Evolutionary conservation across 2,329 filamentous ascomycete genomes (phyloP).

Genomic region (Penicillium sp.): DNA sequence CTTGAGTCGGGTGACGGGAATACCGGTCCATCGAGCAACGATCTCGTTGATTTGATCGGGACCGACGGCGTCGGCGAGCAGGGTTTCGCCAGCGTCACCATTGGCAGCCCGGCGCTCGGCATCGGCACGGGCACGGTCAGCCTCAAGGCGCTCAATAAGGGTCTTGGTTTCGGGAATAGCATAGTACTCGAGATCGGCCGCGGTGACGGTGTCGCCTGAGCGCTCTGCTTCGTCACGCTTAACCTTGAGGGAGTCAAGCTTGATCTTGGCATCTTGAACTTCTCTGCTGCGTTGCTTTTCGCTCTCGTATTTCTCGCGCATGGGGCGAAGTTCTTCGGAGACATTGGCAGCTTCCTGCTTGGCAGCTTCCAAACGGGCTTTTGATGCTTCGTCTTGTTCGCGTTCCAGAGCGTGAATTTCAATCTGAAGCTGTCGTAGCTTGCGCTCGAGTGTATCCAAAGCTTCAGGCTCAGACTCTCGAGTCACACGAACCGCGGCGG

Average conservation of each 20-base stretch:
- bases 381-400: constrained; percentile 92
- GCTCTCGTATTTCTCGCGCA: constrained; percentile 92
- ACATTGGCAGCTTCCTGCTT: constrained; percentile 92
- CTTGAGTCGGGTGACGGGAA: constrained; percentile 89
- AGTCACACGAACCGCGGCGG: constrained; percentile 91
- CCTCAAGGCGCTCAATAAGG: constrained; percentile 78
- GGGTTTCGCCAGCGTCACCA: constrained; percentile 65
- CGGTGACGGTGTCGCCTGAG: constrained; percentile 77
- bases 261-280: constrained; percentile 92
- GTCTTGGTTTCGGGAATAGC: constrained; percentile 89
- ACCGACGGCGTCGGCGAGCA: constrained; percentile 90
- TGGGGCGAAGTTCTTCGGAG: constrained; percentile 84
- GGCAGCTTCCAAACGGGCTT: constrained; percentile 76
- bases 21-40: constrained; percentile 95
- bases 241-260: constrained; percentile 86
- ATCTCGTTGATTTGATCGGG: constrained; percentile 99
- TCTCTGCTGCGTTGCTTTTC: constrained; percentile 89
- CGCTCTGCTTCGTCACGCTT: constrained; percentile 94
- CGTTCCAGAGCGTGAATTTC: constrained; percentile 94
- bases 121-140: constrained; percentile 76
- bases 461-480: constrained; percentile 95
- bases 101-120: constrained; percentile 58
- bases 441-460: constrained; percentile 90
- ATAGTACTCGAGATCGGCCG: constrained; percentile 94
- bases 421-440: constrained; percentile 86